Conservation (phyloP, 257 asterid species). For the Echites panduratus region DNA sequence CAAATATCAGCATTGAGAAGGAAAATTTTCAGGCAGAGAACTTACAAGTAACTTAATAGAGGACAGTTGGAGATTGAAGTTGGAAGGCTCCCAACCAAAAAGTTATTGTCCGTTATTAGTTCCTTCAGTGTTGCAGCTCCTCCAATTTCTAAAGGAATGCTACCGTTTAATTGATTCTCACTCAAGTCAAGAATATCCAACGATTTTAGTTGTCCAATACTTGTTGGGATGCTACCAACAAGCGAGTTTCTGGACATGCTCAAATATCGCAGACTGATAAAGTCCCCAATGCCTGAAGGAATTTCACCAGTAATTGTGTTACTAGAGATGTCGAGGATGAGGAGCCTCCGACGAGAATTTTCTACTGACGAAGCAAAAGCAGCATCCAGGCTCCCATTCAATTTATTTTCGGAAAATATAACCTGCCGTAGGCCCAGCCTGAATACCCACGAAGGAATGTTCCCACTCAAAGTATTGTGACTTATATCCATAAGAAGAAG, state of each 20-base stretch:
- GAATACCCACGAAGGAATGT: slow-evolving; percentile 53
- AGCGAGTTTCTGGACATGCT: slow-evolving; percentile 50
- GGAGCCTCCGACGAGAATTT: slow-evolving; percentile 41
- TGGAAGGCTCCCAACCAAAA: slow-evolving; percentile 58
- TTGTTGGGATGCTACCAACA: slow-evolving; percentile 42
- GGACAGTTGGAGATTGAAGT: slow-evolving; percentile 54
- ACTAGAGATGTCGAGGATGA: slow-evolving; percentile 51
- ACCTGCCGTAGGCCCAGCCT: slow-evolving; percentile 52
- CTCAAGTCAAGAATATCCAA: slow-evolving; percentile 57
- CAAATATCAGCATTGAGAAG: not conserved
- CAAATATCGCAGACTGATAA: slow-evolving; percentile 43
- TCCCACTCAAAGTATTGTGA: slow-evolving; percentile 53
- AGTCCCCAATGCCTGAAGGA: slow-evolving; percentile 49
- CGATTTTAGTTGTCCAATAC: slow-evolving; percentile 39
- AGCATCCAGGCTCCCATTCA: slow-evolving; percentile 42
- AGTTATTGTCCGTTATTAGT: slow-evolving; percentile 50
- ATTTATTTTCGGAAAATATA: slow-evolving; percentile 45
- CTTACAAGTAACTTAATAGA: slow-evolving; percentile 59
- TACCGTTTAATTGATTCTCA: slow-evolving; percentile 54
- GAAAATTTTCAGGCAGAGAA: slow-evolving; percentile 18
- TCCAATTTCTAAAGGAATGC: slow-evolving; percentile 71
- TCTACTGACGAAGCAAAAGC: slow-evolving; percentile 41
- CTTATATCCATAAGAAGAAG: slow-evolving; percentile 56
- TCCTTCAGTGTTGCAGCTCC: slow-evolving; percentile 48
- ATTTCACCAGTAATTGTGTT: slow-evolving; percentile 47